A percentile compares a stretch with the other conserved stretches of the same genome.
Conservation (phyloP, 2,329 filamentous ascomycete genomes). For the Periconia digitata region DNA sequence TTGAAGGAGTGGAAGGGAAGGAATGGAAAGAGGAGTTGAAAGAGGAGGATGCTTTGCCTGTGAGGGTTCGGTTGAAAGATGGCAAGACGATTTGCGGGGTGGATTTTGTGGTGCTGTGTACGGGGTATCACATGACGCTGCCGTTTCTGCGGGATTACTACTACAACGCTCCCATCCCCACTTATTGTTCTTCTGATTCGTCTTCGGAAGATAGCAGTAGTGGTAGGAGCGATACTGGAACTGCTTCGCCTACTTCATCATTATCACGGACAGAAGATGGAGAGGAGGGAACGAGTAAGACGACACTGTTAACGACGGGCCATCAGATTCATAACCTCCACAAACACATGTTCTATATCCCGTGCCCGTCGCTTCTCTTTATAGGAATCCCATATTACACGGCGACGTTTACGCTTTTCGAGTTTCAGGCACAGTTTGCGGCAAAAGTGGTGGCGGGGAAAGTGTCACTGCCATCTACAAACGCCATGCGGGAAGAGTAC, state of each 20-base stretch:
- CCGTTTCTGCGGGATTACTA: conserved; percentile 62
- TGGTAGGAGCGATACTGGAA: too few species aligned
- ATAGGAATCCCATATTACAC: conserved; percentile 67
- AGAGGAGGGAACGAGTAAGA: conserved; percentile 28
- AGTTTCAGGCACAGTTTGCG: conserved; percentile 67
- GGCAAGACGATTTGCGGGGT: conserved; percentile 58
- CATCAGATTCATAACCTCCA: conserved; percentile 66
- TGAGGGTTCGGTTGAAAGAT: conserved; percentile 55
- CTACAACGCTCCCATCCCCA: conserved; percentile 22
- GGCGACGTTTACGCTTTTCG: conserved; percentile 69
- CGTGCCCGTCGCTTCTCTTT: conserved; percentile 64
- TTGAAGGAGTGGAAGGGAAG: conserved; percentile 29
- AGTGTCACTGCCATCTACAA: conserved; percentile 49
- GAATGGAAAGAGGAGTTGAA: not conserved
- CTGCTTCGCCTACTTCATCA: conserved; percentile 53
- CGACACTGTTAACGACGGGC: conserved; percentile 64
- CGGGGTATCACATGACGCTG: conserved; percentile 68
- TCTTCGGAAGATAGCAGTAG: too few species aligned
- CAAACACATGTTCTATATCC: conserved; percentile 72
- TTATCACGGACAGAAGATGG: conserved; percentile 18
- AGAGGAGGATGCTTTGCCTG: conserved; percentile 45
- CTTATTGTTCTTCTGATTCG: too few species aligned
- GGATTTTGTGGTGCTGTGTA: conserved; percentile 65
- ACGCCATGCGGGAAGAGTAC: conserved; percentile 49
- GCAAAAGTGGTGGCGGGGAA: conserved; percentile 59